phyloP scores from a whole-genome alignment of 2,329 filamentous ascomycete species.

The Pseudogymnoascus sp. region DNA sequence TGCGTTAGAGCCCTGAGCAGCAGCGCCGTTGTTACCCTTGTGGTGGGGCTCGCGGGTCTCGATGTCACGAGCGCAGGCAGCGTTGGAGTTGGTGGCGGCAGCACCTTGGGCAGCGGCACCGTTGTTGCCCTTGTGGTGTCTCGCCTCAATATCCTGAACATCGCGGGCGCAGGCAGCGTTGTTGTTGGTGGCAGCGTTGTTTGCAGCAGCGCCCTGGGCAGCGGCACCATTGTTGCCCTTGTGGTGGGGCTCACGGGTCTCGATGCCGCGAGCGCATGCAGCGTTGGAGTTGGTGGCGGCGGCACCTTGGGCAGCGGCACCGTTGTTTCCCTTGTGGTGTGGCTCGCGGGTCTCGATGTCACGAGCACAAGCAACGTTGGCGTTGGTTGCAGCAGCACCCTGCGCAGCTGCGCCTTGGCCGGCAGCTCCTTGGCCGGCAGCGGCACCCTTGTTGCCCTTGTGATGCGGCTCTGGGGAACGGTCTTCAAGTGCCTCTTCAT shows the following conservation, averaged over 20 bases:
- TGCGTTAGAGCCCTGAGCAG: constrained; percentile 16
- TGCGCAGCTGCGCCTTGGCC: not conserved
- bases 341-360: constrained; percentile 14
- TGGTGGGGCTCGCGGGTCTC: constrained; percentile 18
- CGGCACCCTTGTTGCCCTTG: not conserved
- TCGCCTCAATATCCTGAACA: not conserved
- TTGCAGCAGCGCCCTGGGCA: not conserved
- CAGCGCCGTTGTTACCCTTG: constrained; percentile 19
- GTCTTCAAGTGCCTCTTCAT: not conserved
- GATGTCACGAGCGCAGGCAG: not conserved
- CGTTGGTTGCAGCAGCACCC: not conserved
- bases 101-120: constrained; percentile 14
- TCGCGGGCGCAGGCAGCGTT: constrained; percentile 7
- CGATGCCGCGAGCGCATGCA: not conserved
- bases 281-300: too few species aligned
- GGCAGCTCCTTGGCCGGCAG: not conserved
- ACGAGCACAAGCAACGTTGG: not conserved
- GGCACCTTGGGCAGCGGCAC: constrained; percentile 18
- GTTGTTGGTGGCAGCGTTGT: not conserved
- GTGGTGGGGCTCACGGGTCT: not conserved
- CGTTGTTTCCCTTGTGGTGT: constrained; percentile 21
- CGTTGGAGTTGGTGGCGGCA: too few species aligned
- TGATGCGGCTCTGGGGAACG: not conserved
- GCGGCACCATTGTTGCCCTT: not conserved
- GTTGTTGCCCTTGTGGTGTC: constrained; percentile 18